Conservation (phyloP, 108 stramenopile genomes). For the Nitzschia sp. region DNA sequence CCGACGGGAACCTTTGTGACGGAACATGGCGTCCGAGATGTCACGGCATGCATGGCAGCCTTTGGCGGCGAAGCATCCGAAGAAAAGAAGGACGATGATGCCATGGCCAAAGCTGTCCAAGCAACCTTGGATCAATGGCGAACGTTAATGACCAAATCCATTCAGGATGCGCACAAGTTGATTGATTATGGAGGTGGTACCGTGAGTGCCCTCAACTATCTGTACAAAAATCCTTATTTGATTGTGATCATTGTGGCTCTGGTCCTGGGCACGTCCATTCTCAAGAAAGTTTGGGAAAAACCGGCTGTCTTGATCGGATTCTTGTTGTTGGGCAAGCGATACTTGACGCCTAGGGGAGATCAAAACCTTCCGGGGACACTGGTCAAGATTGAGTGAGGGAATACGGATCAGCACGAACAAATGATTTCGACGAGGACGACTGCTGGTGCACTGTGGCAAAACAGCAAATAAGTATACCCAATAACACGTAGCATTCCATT, state of each 20-base stretch:
- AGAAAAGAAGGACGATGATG: not conserved
- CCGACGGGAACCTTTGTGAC: not conserved
- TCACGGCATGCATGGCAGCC: not conserved
- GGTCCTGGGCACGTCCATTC: not conserved
- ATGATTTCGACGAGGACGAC: too few relatives aligned
- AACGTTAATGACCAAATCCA: not conserved
- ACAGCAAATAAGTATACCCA: too few relatives aligned
- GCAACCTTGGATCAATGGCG: not conserved
- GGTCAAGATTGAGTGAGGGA: too few relatives aligned
- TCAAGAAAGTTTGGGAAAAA: not conserved
- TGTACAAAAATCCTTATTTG: not conserved
- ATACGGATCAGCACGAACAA: too few relatives aligned
- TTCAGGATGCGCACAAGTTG: not conserved
- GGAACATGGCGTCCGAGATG: slow-evolving; percentile 1
- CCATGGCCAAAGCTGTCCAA: not conserved
- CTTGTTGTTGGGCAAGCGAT: not conserved
- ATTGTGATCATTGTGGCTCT: not conserved
- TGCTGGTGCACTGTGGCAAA: too few relatives aligned
- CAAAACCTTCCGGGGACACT: not conserved
- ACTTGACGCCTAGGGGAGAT: slow-evolving; percentile 2
- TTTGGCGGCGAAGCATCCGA: not conserved
- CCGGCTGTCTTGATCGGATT: not conserved
- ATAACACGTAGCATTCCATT: too few relatives aligned
- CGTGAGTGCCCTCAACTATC: not conserved
- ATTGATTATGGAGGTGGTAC: slow-evolving; percentile 5